A percentile compares a stretch with the other conserved stretches of the same genome.
These are phyloP conservation scores for Beauveria sp. DNA, from an alignment of 2,329 filamentous ascomycete species.

Conservation along the genomic window DNA sequence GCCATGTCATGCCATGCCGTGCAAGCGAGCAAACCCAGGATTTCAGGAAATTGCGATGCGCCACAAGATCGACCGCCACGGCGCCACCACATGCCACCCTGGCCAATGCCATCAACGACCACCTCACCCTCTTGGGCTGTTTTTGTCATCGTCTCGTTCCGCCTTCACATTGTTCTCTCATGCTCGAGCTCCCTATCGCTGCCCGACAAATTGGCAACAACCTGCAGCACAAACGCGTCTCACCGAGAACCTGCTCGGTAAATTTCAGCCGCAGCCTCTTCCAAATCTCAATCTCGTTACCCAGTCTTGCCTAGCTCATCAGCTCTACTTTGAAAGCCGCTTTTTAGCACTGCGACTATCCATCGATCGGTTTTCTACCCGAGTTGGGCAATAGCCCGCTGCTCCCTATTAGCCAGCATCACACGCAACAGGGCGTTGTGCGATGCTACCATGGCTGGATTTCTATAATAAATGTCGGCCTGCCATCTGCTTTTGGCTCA, in stretches of 20 bases:
- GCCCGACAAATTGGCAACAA: not conserved
- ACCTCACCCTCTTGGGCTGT: not conserved
- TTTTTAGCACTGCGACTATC: not conserved
- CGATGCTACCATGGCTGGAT: not conserved
- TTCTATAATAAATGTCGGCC: not conserved
- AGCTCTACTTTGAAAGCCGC: not conserved
- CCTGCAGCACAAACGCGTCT: not conserved
- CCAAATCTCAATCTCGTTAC: not conserved
- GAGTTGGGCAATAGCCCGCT: not conserved
- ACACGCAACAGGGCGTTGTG: not conserved
- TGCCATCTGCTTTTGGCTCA: not conserved
- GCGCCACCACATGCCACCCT: not conserved
- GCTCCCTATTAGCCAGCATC: not conserved
- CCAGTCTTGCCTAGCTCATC: not conserved
- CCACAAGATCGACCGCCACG: slow-evolving; percentile 9
- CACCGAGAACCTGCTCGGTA: not conserved
- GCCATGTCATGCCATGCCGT: not conserved
- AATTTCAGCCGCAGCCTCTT: not conserved
- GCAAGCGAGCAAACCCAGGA: not conserved
- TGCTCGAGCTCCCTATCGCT: not conserved
- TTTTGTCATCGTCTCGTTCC: not conserved
- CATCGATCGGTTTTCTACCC: slow-evolving; percentile 2
- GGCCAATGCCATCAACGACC: slow-evolving; percentile 5
- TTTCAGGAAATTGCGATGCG: slow-evolving; percentile 11
- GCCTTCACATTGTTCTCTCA: not conserved